phyloP scores from a whole-genome alignment of 148 eudicot species.

The Dianthus caryophyllus region DNA sequence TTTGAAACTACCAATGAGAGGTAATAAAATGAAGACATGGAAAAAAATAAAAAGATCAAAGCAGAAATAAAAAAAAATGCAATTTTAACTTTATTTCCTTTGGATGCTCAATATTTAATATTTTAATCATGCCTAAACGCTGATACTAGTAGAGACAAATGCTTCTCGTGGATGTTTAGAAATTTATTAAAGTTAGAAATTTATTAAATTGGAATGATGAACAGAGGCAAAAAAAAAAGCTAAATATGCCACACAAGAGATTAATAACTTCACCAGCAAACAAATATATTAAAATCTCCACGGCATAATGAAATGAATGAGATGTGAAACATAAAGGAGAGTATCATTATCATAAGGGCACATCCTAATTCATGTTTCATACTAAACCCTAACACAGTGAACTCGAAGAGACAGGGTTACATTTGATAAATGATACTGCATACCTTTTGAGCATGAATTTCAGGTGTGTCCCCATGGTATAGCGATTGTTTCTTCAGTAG shows the following conservation, averaged over 20 bases:
- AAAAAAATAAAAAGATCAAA: too few relatives aligned
- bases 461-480: conserved; percentile 73
- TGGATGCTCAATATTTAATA: too few relatives aligned
- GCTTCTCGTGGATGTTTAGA: not conserved
- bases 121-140: too few relatives aligned
- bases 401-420: not conserved
- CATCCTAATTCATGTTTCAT: not conserved
- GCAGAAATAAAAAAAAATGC: too few relatives aligned
- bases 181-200: too few relatives aligned
- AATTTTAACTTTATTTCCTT: too few relatives aligned
- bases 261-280: not conserved
- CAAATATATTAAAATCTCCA: not conserved
- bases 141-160: too few relatives aligned
- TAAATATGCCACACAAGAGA: not conserved
- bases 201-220: not conserved
- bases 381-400: not conserved
- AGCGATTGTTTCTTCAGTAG: conserved; percentile 67
- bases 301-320: not conserved
- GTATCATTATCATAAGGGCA: not conserved
- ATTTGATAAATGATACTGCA: not conserved
- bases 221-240: not conserved
- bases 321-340: not conserved
- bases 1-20: too few relatives aligned
- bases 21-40: too few relatives aligned
- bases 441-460: conserved; percentile 97